Base-by-base conservation (phyloP, 176 grass and related monocot species). In the Aegilops speltoides region DNA sequence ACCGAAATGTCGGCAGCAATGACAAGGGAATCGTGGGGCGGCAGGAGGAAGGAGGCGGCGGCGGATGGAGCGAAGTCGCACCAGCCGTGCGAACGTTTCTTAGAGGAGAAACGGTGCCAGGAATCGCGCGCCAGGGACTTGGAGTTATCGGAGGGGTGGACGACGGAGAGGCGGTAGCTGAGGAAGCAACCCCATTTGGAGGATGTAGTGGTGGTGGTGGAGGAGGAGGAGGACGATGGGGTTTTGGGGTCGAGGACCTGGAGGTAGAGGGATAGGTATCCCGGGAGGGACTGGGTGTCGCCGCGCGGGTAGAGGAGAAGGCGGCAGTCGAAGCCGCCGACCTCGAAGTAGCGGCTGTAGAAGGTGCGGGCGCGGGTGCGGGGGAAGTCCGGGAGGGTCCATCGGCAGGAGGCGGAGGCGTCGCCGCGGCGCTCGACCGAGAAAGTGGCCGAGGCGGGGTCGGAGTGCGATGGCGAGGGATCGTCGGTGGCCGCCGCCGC, bases 11-110 rank as follows among this genome's bases (percentile, higher is more conserved):
- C 97, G 28, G 91, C 90, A 1, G 89, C 67, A 73, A 98, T 84
- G 66, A 95, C 89, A 43, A 98, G 86, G 13, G 93, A 82, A 33
- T 95, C 93, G 73, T 90, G 84, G 60, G 91, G 89, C 22, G 82
- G 77, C 36, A 89, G 77, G 84, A 95, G 81, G 73, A 87, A 91
- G 67, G 87, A 69, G 81, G 89, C 17, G 61, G 89, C 16, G 73
- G 86, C 36, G 77, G 86, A 84, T 33, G 97, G 97, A 65, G 92
- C 71, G 70, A 99, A 96, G 52, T 99, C 97, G 82, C 91, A 96
- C 97, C 97, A 99, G 1, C 97, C 97, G 48, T 99, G 97, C 67
- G 93, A 94, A 43, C 93, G 93, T 85, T 94, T 99, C 97, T 99
- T 99, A 16, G 90, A 92, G 33, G 88, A 94, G 92, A 99, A 99